phyloP scores from a whole-genome alignment of 2,329 filamentous ascomycete genomes.

The Scedosporium apiospermum region DNA sequence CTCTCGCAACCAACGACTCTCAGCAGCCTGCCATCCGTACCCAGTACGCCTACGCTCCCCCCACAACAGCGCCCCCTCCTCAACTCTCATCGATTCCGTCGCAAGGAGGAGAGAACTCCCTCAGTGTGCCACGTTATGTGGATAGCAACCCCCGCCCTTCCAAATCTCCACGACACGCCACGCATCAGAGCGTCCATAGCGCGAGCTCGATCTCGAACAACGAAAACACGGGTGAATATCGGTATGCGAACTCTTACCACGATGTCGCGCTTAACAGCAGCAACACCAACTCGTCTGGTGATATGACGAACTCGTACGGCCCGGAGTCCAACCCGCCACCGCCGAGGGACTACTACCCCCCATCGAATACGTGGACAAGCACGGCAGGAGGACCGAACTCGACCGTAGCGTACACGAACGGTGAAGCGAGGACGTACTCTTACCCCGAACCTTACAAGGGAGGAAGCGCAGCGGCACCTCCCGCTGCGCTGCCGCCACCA shows the following conservation, averaged over 20 bases:
- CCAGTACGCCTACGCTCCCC: constrained; percentile 45
- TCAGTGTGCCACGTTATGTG: constrained; percentile 48
- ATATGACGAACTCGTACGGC: constrained; percentile 16
- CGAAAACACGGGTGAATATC: constrained; percentile 44
- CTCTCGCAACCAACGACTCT: constrained; percentile 37
- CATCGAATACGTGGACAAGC: constrained; percentile 40
- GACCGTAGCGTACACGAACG: constrained; percentile 33
- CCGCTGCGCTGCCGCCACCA: constrained; percentile 20
- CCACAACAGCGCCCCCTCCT: constrained; percentile 35
- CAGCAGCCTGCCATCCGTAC: constrained; percentile 39
- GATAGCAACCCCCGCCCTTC: constrained; percentile 44
- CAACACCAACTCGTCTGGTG: constrained; percentile 16
- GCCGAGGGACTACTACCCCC: constrained; percentile 44
- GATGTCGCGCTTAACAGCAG: constrained; percentile 19
- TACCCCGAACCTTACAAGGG: constrained; percentile 41
- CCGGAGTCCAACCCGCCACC: constrained; percentile 12
- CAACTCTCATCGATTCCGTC: constrained; percentile 34
- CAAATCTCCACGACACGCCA: constrained; percentile 46
- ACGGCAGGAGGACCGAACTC: constrained; percentile 27
- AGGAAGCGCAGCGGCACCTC: constrained; percentile 17
- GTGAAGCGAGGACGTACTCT: constrained; percentile 37
- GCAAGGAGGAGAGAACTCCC: constrained; percentile 31
- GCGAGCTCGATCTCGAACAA: constrained; percentile 36
- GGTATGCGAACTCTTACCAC: constrained; percentile 40
- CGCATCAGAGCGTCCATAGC: constrained; percentile 44